Evolutionary conservation across 306 rosid genomes (phyloP), one percentile per base, ranked within the genome.

Genomic region (Pterocarpus macrocarpus): DNA sequence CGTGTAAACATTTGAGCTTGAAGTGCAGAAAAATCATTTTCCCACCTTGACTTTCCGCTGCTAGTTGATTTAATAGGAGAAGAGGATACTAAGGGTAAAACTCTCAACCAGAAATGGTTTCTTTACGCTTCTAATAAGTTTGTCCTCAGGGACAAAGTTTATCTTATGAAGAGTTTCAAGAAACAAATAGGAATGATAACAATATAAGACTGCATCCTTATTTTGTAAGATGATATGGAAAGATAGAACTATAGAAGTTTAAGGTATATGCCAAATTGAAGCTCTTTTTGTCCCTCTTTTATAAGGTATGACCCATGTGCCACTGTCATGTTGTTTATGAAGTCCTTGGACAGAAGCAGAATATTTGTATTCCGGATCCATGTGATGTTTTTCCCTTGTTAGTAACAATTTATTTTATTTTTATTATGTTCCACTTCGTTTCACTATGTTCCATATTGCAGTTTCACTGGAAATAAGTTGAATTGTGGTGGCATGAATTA

Each of bases 381-480:
- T 56, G 65, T 52, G 33, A 28, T 56, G 36, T 70, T 64, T 64
- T 66, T n/a, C 17, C 56, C 32, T 84, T 67, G 36, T 14, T 80
- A 32, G 35, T 33, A 45, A 16, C 36, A 13, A 32, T 45, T 45
- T 16, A 12, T 22, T 56, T 71, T 45, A 62, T 45, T 17, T 39
- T 52, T 59, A 35, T 47, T 65, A 35, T 57, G 13, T 62, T 44
- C 49, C 65, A 17, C 35, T 84, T 70, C 43, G 74, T 80, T 81
- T 75, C 17, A 22, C 28, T 71, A 3, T 72, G 69, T 73, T 87
- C 55, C 76, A 81, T 68, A 53, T 73, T 83, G 76, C 89, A 94
- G 97, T 90, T 94, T 92, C 82, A 85, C 95, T 22, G 97, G 95
- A 86, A 94, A 91, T 84, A 82, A 64, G 56, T 85, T 94, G 82